Evolutionary conservation across 768 basidiomycete genomes (phyloP), one percentile per base, ranked within the genome.

Genomic region (Termitomyces sp.): DNA sequence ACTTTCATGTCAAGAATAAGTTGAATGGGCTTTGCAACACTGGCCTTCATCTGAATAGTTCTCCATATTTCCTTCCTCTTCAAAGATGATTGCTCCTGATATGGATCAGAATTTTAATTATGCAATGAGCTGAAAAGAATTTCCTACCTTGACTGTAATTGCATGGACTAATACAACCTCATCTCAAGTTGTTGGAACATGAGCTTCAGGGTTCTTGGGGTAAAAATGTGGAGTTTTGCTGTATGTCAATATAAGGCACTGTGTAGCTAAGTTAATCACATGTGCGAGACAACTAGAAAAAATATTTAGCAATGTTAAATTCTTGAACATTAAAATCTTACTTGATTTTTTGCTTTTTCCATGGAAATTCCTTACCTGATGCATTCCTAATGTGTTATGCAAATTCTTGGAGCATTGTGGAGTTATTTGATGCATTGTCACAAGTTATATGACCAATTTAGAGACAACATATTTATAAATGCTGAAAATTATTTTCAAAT

Each of bases 351-450:
- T 16, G 12, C 14, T 37, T 19, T 25, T 50, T 37, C 48, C 48
- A 37, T 2, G 8, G n/a, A 23, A 12, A 23, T 37, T 23, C 34
- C 12, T 32, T 23, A 7, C 29, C 29, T 14, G 12, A 12, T 8
- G 5, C 17, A 25, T 17, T 2, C 16, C 7, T 16, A 31, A 65
- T 53, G 11, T 51, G 40, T 3, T 7, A 1, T 1, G 53, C 63
- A 53, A 78, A 69, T 14, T 69, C 62, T 0, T 9, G 32, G 25
- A 72, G 37, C 71, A 75, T 77, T 0, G 73, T 75, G 17, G 54
- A 51, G 56, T 76, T 78, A 54, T 75, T 77, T 3, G 27, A 54
- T 0, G 74, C 73, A 57, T 75, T 77, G 53, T 77, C 69, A 54
- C 68, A 74, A 0, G 73, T 76, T 1, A 76, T 61, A 50, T 70